Base-by-base conservation (phyloP, 768 basidiomycete species). In the Russula sp. region DNA sequence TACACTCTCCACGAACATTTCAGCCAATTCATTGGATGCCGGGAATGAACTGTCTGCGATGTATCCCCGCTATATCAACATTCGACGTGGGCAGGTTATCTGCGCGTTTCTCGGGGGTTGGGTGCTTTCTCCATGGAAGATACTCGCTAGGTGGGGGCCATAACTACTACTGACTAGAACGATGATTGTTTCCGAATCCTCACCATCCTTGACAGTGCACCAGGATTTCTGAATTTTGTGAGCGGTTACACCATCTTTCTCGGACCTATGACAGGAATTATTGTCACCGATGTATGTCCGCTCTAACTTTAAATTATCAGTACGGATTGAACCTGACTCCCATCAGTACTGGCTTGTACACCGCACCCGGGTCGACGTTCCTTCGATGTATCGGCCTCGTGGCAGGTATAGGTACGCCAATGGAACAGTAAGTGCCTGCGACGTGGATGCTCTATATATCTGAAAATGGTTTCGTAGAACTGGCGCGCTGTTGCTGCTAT, bases 11-110 rank as follows among this genome's bases (percentile, higher is more conserved):
- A 79, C 83, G 24, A 68, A 66, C 67, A 87, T 92, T 67, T 88
- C 89, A 22, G 91, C 91, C 24, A 96, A 95, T 75, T 83, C 83
- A 13, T 79, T 86, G 60, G 77, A 80, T 30, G 89, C 90, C 4
- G 92, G 88, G 5, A 94, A 94, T 71, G 93, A 95, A 72, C 83
- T 94, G 77, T 89, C 86, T 3, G 91, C 84, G 22, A 76, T 90
- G 50, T 83, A 80, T 70, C 92, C 90, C 28, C 79, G 80, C 63
- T 94, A 82, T 66, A 83, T 95, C 76, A 90, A 94, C 71, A 90
- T 94, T 66, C 80, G 83, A 56, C 80, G 93, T 18, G 94, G 94
- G 1, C 78, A 79, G 68, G 75, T 90, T 64, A 77, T 95, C 32
- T 93, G 90, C 67, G 89, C 90, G 0, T 59, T 94, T 54, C 72